These are phyloP conservation scores for Casaregolazyma lundiana DNA, from an alignment of 1,139 yeast genomes.

Conservation along the genomic window DNA sequence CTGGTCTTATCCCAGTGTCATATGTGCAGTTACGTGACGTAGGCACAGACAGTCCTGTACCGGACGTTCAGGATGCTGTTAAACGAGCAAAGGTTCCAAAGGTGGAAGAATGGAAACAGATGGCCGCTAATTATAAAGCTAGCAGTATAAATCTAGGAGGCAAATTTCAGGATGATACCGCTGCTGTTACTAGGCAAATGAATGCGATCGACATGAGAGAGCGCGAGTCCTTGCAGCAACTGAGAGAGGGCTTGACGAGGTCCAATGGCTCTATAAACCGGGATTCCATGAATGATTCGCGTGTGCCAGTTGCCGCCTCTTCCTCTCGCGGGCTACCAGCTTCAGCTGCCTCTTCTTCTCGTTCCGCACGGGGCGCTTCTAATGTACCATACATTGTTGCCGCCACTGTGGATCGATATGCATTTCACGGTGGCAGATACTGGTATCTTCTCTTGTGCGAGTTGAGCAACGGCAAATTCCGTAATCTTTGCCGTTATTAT, in stretches of 20 bases:
- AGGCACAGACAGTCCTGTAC: conserved; percentile 50
- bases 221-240: conserved; percentile 16
- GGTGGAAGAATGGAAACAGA: conserved; percentile 92
- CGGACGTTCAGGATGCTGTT: conserved; percentile 51
- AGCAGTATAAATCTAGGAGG: conserved; percentile 74
- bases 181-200: conserved; percentile 10
- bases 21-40: conserved; percentile 85
- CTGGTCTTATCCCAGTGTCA: conserved; percentile 90
- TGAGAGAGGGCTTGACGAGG: conserved; percentile 9
- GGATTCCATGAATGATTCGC: neutral
- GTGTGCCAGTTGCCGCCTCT: neutral
- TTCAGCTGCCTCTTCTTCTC: conserved; percentile 6
- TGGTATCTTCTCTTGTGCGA: conserved; percentile 78
- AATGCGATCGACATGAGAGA: conserved; percentile 5
- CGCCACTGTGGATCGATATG: conserved; percentile 77
- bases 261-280: neutral
- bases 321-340: neutral
- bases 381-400: conserved; percentile 34
- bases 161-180: conserved; percentile 28
- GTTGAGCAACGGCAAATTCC: conserved; percentile 60
- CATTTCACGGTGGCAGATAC: conserved; percentile 79
- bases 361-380: neutral
- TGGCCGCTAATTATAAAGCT: conserved; percentile 90
- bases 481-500: conserved; percentile 81
- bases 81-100: conserved; percentile 70